phyloP scores from a whole-genome alignment of 345 rosid species.

The Citrus trifoliata region DNA sequence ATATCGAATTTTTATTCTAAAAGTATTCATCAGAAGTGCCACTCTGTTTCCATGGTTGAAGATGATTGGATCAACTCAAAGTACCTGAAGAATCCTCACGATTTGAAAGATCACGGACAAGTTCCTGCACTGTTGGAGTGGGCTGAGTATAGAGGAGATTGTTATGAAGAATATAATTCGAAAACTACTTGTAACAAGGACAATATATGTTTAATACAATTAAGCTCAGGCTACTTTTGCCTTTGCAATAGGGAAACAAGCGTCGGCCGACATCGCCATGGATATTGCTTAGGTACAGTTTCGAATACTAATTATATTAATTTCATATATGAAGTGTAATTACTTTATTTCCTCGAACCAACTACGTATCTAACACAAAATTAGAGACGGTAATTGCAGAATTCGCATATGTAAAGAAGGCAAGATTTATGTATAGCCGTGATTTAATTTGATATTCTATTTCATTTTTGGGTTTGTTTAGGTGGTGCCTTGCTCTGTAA shows the following conservation, averaged over 20 bases:
- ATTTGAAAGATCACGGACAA: not conserved
- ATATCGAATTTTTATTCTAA: not conserved
- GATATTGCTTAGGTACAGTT: too few species aligned
- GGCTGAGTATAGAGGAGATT: fast-evolving
- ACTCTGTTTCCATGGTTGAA: not conserved
- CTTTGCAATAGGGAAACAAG: fast-evolving
- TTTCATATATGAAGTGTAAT: too few species aligned
- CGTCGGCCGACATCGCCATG: too few species aligned
- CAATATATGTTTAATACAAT: not conserved
- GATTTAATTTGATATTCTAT: too few species aligned
- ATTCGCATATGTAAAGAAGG: too few species aligned
- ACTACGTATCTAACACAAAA: too few species aligned
- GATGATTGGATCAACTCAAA: not conserved
- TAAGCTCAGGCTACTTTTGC: not conserved
- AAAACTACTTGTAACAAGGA: not conserved
- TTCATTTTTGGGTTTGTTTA: too few species aligned
- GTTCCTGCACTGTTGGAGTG: not conserved
- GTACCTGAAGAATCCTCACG: not conserved
- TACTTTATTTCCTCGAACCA: too few species aligned
- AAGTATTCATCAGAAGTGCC: not conserved
- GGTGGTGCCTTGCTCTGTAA: too few species aligned
- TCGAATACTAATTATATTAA: too few species aligned
- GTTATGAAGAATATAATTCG: slow-evolving; percentile 33
- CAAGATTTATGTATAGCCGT: too few species aligned
- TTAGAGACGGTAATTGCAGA: too few species aligned